Evolutionary conservation across 1,284 basidiomycete genomes (phyloP).

Genomic region (Ganoderma sinense): DNA sequence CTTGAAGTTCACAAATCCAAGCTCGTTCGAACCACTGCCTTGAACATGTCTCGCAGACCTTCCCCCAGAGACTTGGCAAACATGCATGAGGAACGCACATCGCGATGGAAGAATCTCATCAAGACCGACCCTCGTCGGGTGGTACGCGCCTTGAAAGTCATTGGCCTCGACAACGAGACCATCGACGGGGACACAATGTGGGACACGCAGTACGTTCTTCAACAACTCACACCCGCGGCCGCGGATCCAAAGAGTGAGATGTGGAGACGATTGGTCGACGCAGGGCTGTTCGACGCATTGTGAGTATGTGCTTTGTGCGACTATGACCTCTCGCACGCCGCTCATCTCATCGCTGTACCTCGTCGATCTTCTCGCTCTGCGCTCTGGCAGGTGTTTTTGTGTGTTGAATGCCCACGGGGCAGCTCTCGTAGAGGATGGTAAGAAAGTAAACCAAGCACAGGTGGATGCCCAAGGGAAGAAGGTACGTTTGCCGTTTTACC

Average conservation of each 20-base stretch:
- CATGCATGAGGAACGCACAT: slow-evolving; percentile 1
- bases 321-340: not conserved
- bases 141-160: slow-evolving; percentile 13
- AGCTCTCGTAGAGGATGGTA: slow-evolving; percentile 4
- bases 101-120: slow-evolving; percentile 16
- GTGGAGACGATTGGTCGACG: slow-evolving; percentile 21
- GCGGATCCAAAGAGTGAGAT: slow-evolving; percentile 9
- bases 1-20: not conserved
- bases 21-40: not conserved
- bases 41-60: not conserved
- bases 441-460: slow-evolving; percentile 6
- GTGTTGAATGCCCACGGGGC: slow-evolving; percentile 10
- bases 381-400: slow-evolving; percentile 12
- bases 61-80: not conserved
- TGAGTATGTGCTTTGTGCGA: slow-evolving; percentile 1
- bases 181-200: slow-evolving; percentile 18
- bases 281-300: slow-evolving; percentile 18
- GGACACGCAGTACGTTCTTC: slow-evolving; percentile 11
- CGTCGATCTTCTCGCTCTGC: not conserved
- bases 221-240: not conserved
- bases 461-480: slow-evolving; percentile 1
- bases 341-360: not conserved
- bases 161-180: slow-evolving; percentile 7
- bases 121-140: slow-evolving; percentile 18
- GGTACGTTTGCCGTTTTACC: slow-evolving; percentile 1